These are phyloP conservation scores for Mycena latifolia DNA, from an alignment of 768 basidiomycete species.

Conservation along the genomic window DNA sequence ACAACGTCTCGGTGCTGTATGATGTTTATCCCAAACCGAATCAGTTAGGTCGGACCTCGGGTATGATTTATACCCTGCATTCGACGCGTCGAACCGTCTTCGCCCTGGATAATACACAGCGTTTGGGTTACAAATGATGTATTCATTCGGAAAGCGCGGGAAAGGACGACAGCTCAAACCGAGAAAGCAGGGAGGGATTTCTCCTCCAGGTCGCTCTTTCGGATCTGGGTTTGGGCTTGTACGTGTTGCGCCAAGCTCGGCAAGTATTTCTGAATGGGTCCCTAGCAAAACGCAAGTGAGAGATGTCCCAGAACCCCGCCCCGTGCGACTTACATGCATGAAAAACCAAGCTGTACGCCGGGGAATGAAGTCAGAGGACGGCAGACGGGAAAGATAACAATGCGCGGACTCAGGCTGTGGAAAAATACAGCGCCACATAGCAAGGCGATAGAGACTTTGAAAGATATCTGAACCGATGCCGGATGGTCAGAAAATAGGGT, in stretches of 20 bases:
- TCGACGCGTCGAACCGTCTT: no score
- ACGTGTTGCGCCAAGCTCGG: neutral
- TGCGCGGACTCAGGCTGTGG: conserved; percentile 17
- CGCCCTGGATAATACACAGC: no score
- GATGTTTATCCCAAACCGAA: no score
- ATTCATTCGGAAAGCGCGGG: no score
- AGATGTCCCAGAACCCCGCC: neutral
- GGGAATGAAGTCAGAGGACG: neutral
- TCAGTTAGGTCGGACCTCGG: no score
- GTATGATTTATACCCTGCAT: no score
- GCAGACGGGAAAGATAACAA: neutral
- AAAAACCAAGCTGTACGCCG: conserved; percentile 17
- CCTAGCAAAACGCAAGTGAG: neutral
- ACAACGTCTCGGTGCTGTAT: no score
- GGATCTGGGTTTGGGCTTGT: neutral
- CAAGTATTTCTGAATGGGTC: conserved; percentile 20
- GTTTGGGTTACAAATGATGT: no score
- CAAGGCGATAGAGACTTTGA: conserved; percentile 35
- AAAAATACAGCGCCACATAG: conserved; percentile 31
- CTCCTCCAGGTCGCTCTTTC: neutral
- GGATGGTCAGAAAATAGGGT: neutral
- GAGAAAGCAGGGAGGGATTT: neutral
- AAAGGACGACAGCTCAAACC: neutral
- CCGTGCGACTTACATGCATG: conserved; percentile 28
- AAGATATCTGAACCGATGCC: conserved; percentile 32